Conservation (phyloP, 345 rosid genomes). For the Pistacia atlantica region DNA sequence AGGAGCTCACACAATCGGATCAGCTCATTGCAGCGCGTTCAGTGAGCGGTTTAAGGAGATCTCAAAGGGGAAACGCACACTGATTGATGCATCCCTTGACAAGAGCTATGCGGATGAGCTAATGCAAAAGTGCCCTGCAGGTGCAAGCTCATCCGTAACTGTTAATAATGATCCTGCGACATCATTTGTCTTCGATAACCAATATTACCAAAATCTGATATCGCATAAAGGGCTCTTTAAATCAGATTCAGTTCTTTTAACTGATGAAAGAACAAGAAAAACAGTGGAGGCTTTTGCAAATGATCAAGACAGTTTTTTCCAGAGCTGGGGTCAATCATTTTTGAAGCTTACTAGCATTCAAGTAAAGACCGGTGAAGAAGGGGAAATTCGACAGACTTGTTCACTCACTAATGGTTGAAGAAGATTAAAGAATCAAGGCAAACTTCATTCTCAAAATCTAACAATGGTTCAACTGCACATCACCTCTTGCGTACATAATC, state of each 20-base stretch:
- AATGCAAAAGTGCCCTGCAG: constrained; percentile 47
- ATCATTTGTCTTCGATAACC: constrained; percentile 60
- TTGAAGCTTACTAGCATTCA: constrained; percentile 67
- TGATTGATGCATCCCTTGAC: constrained; percentile 58
- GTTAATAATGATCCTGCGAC: constrained; percentile 69
- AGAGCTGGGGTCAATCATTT: constrained; percentile 69
- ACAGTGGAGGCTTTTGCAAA: constrained; percentile 55
- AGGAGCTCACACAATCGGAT: constrained; percentile 84
- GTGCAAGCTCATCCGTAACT: constrained; percentile 40
- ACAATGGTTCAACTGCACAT: neutral
- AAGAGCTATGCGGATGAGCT: constrained; percentile 50
- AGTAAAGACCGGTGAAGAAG: constrained; percentile 65
- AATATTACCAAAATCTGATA: constrained; percentile 56
- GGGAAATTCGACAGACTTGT: constrained; percentile 75
- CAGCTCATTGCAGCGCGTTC: constrained; percentile 77
- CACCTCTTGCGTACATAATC: no score
- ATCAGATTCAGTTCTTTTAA: constrained; percentile 65
- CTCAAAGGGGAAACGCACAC: constrained; percentile 48
- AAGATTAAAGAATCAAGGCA: neutral
- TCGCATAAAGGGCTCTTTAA: constrained; percentile 69
- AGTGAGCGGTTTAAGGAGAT: constrained; percentile 55
- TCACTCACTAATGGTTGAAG: constrained; percentile 32
- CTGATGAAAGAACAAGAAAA: constrained; percentile 54
- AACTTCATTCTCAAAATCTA: neutral
- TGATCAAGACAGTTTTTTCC: constrained; percentile 54